phyloP scores from a whole-genome alignment of 768 basidiomycete species.

The Boletales sp. region DNA sequence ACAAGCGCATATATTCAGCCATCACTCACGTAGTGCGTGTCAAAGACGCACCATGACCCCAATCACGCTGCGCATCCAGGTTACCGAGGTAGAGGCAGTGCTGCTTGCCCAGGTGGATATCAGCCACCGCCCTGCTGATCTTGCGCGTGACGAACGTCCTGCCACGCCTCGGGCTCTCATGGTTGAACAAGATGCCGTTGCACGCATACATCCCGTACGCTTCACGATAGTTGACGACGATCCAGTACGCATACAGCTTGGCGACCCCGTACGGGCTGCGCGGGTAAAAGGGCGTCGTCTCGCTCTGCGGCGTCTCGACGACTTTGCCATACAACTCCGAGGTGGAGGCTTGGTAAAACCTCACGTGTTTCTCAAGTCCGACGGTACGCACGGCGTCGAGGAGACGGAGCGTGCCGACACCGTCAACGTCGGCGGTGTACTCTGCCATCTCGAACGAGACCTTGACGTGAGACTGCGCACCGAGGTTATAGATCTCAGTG shows the following conservation, averaged over 20 bases:
- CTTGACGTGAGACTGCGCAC: conserved; percentile 97
- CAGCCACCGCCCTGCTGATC: conserved; percentile 88
- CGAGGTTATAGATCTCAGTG: conserved; percentile 96
- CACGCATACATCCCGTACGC: conserved; percentile 96
- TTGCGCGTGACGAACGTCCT: conserved; percentile 96
- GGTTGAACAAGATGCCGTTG: conserved; percentile 97
- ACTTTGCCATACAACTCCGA: conserved; percentile 98
- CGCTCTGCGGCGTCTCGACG: conserved; percentile 90
- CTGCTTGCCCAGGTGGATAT: conserved; percentile 88
- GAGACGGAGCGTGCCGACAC: conserved; percentile 89
- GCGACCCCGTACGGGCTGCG: conserved; percentile 95
- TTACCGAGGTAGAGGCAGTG: conserved; percentile 91
- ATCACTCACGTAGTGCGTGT: neutral
- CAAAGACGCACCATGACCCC: conserved; percentile 80
- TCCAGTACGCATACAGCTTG: conserved; percentile 91
- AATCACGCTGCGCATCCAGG: conserved; percentile 91
- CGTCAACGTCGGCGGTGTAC: conserved; percentile 97
- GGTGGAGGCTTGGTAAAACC: conserved; percentile 97
- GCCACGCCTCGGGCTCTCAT: conserved; percentile 93
- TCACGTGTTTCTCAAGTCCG: conserved; percentile 87
- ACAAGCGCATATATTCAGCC: conserved; percentile 6
- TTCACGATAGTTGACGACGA: conserved; percentile 89
- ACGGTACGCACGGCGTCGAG: conserved; percentile 96
- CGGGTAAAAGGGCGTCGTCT: conserved; percentile 98
- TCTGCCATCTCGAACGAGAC: conserved; percentile 99